These are phyloP conservation scores for Chalara sp. DNA, from an alignment of 2,329 filamentous ascomycete species.

Conservation along the genomic window DNA sequence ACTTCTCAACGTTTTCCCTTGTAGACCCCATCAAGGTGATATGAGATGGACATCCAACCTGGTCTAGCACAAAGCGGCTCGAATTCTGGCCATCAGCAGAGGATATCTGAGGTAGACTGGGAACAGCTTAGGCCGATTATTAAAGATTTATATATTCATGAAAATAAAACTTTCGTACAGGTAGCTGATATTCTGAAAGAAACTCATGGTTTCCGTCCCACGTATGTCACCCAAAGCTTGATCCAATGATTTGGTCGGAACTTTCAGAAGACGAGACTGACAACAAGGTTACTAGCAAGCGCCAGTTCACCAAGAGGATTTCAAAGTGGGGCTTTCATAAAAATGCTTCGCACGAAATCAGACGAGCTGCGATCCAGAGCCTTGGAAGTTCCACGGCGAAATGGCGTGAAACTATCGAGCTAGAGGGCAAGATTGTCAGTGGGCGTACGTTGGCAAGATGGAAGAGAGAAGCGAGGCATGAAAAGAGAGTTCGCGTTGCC, in stretches of 20 bases:
- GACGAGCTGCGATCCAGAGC: too few species aligned
- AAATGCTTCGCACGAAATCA: not conserved
- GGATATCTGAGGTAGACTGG: not conserved
- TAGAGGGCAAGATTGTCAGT: not conserved
- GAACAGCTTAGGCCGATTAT: not conserved
- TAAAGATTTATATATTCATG: not conserved
- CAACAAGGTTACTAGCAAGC: not conserved
- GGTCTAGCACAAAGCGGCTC: too few species aligned
- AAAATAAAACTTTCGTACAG: not conserved
- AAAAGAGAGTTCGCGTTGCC: not conserved
- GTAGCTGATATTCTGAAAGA: not conserved
- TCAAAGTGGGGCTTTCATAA: not conserved
- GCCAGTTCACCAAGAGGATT: not conserved
- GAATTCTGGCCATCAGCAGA: not conserved
- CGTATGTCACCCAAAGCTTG: not conserved
- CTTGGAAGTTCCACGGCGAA: not conserved
- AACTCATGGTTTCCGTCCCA: not conserved
- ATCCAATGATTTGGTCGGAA: too few species aligned
- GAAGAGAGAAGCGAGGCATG: not conserved
- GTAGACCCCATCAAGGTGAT: too few species aligned
- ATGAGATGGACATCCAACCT: too few species aligned
- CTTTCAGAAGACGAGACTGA: too few species aligned
- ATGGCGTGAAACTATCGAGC: not conserved
- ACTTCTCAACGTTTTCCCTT: too few species aligned
- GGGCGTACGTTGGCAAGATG: not conserved